A percentile compares a stretch with the other conserved stretches of the same genome.
Conservation (phyloP, 2,329 filamentous ascomycete genomes). For the Pezicula carpinea region DNA sequence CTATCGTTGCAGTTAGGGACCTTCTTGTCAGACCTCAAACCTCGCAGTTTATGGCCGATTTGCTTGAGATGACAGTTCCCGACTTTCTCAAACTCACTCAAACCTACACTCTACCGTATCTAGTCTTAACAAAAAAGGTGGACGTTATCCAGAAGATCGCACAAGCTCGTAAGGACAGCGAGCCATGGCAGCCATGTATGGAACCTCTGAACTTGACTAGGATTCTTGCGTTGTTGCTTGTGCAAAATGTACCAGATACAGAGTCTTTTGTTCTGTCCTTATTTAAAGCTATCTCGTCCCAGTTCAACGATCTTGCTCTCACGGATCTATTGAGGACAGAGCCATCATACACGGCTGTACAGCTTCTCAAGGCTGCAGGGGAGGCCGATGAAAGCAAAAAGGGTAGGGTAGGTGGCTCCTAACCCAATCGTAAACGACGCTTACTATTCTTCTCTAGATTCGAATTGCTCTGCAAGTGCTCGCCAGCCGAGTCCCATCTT, state of each 20-base stretch:
- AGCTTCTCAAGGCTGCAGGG: conserved; percentile 75
- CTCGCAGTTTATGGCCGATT: conserved; percentile 71
- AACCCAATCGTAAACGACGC: not conserved
- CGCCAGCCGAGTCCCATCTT: conserved; percentile 28
- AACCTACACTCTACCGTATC: conserved; percentile 75
- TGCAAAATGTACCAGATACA: conserved; percentile 50
- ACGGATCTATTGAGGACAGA: conserved; percentile 68
- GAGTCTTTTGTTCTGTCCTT: conserved; percentile 65
- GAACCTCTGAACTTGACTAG: conserved; percentile 52
- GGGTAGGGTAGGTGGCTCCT: conserved; percentile 44
- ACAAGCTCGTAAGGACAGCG: conserved; percentile 65
- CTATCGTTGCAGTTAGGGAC: conserved; percentile 77
- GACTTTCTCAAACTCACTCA: conserved; percentile 75
- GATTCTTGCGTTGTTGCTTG: conserved; percentile 54
- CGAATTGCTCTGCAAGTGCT: conserved; percentile 33
- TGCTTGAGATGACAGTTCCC: conserved; percentile 70
- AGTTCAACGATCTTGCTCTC: conserved; percentile 64
- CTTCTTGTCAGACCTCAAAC: conserved; percentile 77
- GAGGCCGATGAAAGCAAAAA: conserved; percentile 58
- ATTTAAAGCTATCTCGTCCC: conserved; percentile 62
- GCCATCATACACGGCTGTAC: conserved; percentile 69
- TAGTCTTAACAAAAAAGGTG: conserved; percentile 72
- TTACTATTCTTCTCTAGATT: conserved; percentile 21
- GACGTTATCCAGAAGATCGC: conserved; percentile 81
- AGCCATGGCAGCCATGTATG: conserved; percentile 52